These are phyloP conservation scores for Boletus patriciae DNA, from an alignment of 768 basidiomycete species.

Conservation along the genomic window DNA sequence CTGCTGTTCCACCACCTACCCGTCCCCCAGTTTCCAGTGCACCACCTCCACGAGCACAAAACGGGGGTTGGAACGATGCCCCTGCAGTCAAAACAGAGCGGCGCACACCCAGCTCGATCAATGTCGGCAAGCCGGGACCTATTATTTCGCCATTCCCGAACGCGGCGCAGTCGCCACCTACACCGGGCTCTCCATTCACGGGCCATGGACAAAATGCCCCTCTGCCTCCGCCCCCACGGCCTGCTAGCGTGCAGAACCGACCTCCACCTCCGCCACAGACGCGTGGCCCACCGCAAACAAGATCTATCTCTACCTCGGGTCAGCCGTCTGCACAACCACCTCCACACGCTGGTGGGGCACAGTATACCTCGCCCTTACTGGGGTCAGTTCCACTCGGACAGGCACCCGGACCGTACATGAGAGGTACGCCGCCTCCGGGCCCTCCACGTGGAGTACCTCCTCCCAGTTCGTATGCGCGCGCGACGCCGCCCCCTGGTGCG, in stretches of 20 bases:
- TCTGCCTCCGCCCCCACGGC: constrained; percentile 54
- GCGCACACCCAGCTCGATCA: constrained; percentile 52
- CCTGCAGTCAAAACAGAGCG: constrained; percentile 48
- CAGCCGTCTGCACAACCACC: constrained; percentile 43
- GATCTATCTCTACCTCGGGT: constrained; percentile 27
- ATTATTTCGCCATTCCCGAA: constrained; percentile 92
- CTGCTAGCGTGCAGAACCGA: constrained; percentile 39
- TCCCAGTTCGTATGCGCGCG: constrained; percentile 37
- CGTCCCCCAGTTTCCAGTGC: constrained; percentile 45
- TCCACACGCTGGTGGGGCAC: constrained; percentile 34
- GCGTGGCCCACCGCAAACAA: constrained; percentile 36
- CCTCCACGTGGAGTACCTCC: constrained; percentile 34
- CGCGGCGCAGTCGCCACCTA: constrained; percentile 45
- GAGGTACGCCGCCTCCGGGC: constrained; percentile 45
- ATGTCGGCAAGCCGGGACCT: constrained; percentile 57
- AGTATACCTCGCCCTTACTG: constrained; percentile 32
- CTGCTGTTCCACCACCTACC: constrained; percentile 41
- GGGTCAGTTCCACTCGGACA: constrained; percentile 31
- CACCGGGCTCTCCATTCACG: constrained; percentile 47
- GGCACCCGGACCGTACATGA: constrained; percentile 37
- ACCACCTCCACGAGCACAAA: constrained; percentile 64
- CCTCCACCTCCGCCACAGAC: constrained; percentile 46
- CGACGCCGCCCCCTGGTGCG: constrained; percentile 43
- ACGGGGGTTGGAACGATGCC: constrained; percentile 92
- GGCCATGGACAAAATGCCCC: constrained; percentile 37